phyloP scores from a whole-genome alignment of 495 filamentous ascomycete species.

The Podospora conica region DNA sequence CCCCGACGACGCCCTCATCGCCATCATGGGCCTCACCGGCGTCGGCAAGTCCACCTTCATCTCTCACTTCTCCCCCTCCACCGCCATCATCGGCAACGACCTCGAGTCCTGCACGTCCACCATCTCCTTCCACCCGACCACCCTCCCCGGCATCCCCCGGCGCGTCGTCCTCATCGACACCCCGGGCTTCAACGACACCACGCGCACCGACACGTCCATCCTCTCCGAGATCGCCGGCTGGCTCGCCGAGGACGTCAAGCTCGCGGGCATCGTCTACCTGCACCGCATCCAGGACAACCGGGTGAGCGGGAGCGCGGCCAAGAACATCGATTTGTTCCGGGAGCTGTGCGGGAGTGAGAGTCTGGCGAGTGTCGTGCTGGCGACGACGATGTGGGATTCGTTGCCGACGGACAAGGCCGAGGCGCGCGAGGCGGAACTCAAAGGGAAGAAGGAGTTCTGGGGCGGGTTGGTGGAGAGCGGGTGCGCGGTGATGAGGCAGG shows the following conservation, averaged over 20 bases:
- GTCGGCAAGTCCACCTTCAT: slow-evolving; percentile 15
- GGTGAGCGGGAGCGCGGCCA: slow-evolving; percentile 32
- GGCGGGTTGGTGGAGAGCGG: slow-evolving; percentile 7
- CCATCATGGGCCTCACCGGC: slow-evolving; percentile 11
- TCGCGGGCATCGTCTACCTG: slow-evolving; percentile 38
- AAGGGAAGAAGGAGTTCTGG: slow-evolving; percentile 13
- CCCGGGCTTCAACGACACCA: slow-evolving; percentile 39
- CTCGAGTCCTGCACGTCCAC: slow-evolving; percentile 9
- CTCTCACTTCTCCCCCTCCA: slow-evolving; percentile 7
- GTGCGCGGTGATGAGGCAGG: slow-evolving; percentile 3
- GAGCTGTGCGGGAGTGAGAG: slow-evolving; percentile 36
- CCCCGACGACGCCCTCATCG: slow-evolving; percentile 6
- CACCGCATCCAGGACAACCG: slow-evolving; percentile 40
- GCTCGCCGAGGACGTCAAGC: slow-evolving; percentile 14
- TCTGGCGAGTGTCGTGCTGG: slow-evolving; percentile 36
- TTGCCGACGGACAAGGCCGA: slow-evolving; percentile 2
- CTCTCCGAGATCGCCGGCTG: slow-evolving; percentile 28
- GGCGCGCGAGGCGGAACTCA: slow-evolving; percentile 11
- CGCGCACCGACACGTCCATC: slow-evolving; percentile 30
- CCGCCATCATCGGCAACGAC: slow-evolving; percentile 7
- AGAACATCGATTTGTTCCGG: slow-evolving; percentile 39
- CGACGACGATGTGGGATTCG: slow-evolving; percentile 41
- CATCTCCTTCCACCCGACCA: slow-evolving; percentile 5
- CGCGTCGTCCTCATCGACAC: slow-evolving; percentile 33
- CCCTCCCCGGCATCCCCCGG: neutral